Conservation (phyloP, 768 basidiomycete species). For the Amanita rimosa region DNA sequence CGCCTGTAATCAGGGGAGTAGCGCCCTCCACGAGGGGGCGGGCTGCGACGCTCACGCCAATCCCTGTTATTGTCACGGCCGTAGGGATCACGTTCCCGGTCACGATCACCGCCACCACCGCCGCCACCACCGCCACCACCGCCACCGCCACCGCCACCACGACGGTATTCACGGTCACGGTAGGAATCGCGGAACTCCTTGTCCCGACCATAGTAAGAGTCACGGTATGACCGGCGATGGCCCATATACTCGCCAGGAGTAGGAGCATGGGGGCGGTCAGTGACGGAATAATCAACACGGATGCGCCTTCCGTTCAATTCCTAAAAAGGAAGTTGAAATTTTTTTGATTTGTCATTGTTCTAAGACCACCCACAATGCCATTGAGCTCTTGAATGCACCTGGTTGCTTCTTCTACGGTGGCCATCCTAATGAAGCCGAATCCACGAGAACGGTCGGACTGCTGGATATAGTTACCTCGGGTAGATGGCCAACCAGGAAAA, state of each 20-base stretch:
- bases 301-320: slow-evolving; percentile 93
- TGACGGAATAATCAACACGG: slow-evolving; percentile 95
- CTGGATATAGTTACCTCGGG: not conserved
- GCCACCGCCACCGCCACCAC: slow-evolving; percentile 25
- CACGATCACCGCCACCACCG: slow-evolving; percentile 30
- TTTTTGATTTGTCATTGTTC: slow-evolving; percentile 3
- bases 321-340: slow-evolving; percentile 23
- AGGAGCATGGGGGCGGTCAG: slow-evolving; percentile 86
- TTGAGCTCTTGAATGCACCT: slow-evolving; percentile 86
- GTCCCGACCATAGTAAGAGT: slow-evolving; percentile 26
- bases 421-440: slow-evolving; percentile 97
- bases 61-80: slow-evolving; percentile 56
- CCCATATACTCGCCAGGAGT: slow-evolving; percentile 99
- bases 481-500: not conserved
- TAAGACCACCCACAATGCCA: slow-evolving; percentile 57
- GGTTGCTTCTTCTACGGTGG: slow-evolving; percentile 75
- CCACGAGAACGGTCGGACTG: slow-evolving; percentile 94
- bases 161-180: slow-evolving; percentile 42
- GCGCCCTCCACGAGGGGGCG: slow-evolving; percentile 36
- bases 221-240: slow-evolving; percentile 48
- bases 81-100: slow-evolving; percentile 49
- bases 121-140: slow-evolving; percentile 16
- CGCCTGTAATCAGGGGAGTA: slow-evolving; percentile 72
- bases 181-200: slow-evolving; percentile 29
- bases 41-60: slow-evolving; percentile 76